These are phyloP conservation scores for Phytophthora brassicae DNA, from an alignment of 352 stramenopile species.

Conservation along the genomic window DNA sequence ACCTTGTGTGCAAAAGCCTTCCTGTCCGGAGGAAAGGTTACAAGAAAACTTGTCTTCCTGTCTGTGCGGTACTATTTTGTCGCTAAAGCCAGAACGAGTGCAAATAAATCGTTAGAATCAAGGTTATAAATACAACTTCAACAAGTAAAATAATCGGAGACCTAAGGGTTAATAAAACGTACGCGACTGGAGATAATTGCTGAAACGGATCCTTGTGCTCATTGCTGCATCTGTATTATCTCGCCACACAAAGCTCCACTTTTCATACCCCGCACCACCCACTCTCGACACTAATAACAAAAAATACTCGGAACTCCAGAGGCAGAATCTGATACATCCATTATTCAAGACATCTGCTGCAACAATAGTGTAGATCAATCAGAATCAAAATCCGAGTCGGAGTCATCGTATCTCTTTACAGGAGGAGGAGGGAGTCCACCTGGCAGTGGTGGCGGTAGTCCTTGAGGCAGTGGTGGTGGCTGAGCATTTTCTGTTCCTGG, in stretches of 20 bases:
- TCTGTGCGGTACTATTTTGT: neutral
- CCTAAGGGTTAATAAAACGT: no score
- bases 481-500: conserved; percentile 12
- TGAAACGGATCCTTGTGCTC: conserved; percentile 8
- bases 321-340: conserved; percentile 2
- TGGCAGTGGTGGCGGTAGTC: conserved; percentile 28
- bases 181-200: neutral
- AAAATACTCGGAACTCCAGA: neutral
- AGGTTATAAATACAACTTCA: no score
- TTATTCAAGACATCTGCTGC: conserved; percentile 1
- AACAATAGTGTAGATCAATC: conserved; percentile 30
- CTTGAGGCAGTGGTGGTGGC: conserved; percentile 43
- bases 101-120: conserved; percentile 6
- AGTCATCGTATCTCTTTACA: conserved; percentile 37
- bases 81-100: conserved; percentile 3
- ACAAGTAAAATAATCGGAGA: no score
- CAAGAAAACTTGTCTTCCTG: no score
- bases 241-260: no score
- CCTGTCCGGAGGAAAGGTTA: neutral
- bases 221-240: no score
- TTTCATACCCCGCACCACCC: neutral
- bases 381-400: conserved; percentile 64
- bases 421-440: conserved; percentile 51
- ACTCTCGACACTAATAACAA: neutral
- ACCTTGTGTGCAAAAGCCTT: neutral